These are phyloP conservation scores for Apiospora marii DNA, from an alignment of 2,329 filamentous ascomycete genomes.

Conservation along the genomic window DNA sequence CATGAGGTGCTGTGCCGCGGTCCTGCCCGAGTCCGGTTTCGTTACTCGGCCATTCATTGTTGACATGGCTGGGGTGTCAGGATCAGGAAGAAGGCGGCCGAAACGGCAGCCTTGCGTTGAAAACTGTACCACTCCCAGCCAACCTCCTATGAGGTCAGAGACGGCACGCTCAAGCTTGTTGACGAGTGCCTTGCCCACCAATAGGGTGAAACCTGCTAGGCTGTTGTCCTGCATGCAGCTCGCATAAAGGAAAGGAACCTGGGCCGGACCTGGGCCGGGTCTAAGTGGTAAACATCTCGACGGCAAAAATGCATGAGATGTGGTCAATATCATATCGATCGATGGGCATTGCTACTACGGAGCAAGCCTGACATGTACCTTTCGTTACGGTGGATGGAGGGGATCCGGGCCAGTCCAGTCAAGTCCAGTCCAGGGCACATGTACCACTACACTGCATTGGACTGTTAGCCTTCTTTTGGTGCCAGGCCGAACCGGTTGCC, in stretches of 20 bases:
- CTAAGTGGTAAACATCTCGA: neutral
- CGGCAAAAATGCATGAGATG: neutral
- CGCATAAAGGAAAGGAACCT: neutral
- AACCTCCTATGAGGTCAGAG: conserved; percentile 6
- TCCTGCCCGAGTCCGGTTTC: neutral
- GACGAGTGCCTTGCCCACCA: neutral
- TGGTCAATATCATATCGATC: neutral
- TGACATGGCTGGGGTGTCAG: neutral
- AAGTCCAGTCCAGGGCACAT: neutral
- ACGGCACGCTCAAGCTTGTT: neutral
- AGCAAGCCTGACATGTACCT: neutral
- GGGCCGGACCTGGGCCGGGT: neutral
- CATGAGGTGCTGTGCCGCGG: neutral
- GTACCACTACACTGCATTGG: no score
- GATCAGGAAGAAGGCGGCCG: neutral
- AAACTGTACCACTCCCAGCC: conserved; percentile 1
- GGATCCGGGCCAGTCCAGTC: neutral
- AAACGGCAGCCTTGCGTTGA: conserved; percentile 15
- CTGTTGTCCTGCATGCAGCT: neutral
- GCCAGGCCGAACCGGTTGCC: neutral
- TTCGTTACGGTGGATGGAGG: neutral
- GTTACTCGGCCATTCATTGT: conserved; percentile 21
- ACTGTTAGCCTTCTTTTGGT: neutral
- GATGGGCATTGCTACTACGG: neutral
- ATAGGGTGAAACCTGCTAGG: conserved; percentile 4